Evolutionary conservation across 139 green algal species (phyloP), one percentile per base, ranked within the genome.

Genomic region (Micractinium conductrix): DNA sequence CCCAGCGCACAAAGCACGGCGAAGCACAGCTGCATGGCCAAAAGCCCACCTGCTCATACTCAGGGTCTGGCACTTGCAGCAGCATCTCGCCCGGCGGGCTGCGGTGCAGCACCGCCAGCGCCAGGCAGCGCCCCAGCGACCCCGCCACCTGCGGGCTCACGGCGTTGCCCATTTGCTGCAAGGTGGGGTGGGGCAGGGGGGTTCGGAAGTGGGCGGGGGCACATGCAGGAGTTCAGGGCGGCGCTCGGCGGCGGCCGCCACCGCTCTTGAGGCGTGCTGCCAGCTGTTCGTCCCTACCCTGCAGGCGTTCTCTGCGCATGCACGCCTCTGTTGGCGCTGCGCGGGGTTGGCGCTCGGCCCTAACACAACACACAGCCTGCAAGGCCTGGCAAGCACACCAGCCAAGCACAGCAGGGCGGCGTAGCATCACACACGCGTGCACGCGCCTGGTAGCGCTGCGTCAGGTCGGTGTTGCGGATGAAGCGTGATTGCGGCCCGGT

Each of bases 161-260:
- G 0, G 94, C 94, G 68, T 97, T 97, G 83, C 94, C 94, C 38
- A 97, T 95, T 88, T 96, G 92, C 48, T 79, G 82, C 76, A 48
- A 38, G 19, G 10, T 9, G n/a, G 45, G 5, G 62, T 14, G 62
- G 62, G 12, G 35, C 7, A 44, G 67, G 16, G 28, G 28, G 2
- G 28, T 4, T 38, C 17, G 38, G 28, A 8, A 38, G 62, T 30
- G 28, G 37, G 19, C 4, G 62, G 9, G 26, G 26, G 21, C 28
- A n/a, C 17, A 65, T 58, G 48, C 48, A 58, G 48, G n/a, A n/a
- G n/a, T n/a, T n/a, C n/a, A n/a, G n/a, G n/a, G n/a, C n/a, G n/a
- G n/a, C n/a, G n/a, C n/a, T n/a, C n/a, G n/a, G n/a, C n/a, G n/a
- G n/a, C n/a, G n/a, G n/a, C n/a, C n/a, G n/a, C n/a, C n/a, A n/a